Evolutionary conservation across 2,329 filamentous ascomycete species (phyloP).

Genomic region (Pseudonectria buxi): DNA sequence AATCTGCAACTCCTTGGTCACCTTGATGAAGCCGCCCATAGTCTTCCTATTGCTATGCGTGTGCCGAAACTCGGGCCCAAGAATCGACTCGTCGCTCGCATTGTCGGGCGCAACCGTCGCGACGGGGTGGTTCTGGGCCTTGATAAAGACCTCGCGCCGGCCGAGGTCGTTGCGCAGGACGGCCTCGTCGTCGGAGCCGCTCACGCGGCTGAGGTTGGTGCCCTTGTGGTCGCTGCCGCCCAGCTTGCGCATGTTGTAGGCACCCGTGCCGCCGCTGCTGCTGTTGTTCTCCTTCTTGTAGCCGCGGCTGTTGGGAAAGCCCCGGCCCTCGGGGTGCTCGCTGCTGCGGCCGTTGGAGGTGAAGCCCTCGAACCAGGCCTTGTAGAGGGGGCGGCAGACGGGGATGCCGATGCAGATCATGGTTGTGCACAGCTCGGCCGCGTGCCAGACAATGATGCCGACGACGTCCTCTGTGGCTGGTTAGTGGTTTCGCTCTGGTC

Average conservation of each 20-base stretch:
- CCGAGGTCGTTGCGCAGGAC: slow-evolving; percentile 4
- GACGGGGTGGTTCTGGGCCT: slow-evolving; percentile 2
- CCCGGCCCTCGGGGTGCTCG: no score
- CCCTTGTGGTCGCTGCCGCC: no score
- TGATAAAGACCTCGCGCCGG: not conserved
- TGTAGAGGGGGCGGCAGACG: slow-evolving; percentile 32
- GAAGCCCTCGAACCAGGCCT: slow-evolving; percentile 13
- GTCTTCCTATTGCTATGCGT: no score
- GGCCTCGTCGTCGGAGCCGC: no score
- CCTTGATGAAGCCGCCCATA: no score
- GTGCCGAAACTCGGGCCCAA: slow-evolving; percentile 11
- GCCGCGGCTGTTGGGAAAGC: slow-evolving; percentile 6
- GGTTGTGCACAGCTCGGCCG: slow-evolving; percentile 31
- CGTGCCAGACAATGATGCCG: slow-evolving; percentile 31
- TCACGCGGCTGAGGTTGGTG: no score
- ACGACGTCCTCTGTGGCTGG: slow-evolving; percentile 26
- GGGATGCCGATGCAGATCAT: slow-evolving; percentile 36
- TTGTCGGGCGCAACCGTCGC: slow-evolving; percentile 3
- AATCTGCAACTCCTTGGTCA: no score
- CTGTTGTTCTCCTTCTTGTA: slow-evolving; percentile 10
- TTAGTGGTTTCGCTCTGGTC: no score
- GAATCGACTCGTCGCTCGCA: slow-evolving; percentile 16
- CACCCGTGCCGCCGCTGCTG: no score
- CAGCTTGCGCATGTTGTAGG: no score
- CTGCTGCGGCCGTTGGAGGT: slow-evolving; percentile 16